Conservation (phyloP, 2,329 filamentous ascomycete species). For the Pseudocercospora fijiensis region DNA sequence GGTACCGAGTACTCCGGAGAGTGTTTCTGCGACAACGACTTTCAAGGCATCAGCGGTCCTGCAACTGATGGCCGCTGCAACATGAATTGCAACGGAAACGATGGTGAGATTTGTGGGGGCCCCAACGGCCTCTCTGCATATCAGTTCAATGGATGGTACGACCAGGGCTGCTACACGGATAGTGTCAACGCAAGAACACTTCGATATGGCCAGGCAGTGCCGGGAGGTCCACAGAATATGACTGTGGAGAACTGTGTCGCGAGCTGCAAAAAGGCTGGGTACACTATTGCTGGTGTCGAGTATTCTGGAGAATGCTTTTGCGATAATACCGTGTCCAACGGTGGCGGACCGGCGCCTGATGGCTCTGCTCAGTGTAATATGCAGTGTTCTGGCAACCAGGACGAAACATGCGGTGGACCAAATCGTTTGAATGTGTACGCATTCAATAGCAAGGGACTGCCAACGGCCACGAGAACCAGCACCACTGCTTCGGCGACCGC, state of each 20-base stretch:
- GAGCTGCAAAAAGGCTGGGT: conserved; percentile 34
- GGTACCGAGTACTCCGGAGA: conserved; percentile 29
- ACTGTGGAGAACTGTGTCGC: conserved; percentile 32
- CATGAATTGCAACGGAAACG: conserved; percentile 34
- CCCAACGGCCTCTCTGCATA: conserved; percentile 28
- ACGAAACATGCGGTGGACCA: conserved; percentile 34
- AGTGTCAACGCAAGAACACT: conserved; percentile 23
- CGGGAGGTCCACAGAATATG: conserved; percentile 25
- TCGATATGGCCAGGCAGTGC: conserved; percentile 24
- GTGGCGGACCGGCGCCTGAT: conserved; percentile 28
- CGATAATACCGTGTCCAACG: conserved; percentile 31
- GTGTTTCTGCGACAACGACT: conserved; percentile 29
- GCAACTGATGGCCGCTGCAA: conserved; percentile 29
- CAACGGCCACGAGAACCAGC: conserved; percentile 7
- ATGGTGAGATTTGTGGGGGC: conserved; percentile 32
- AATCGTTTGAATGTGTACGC: conserved; percentile 34
- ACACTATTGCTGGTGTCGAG: conserved; percentile 38
- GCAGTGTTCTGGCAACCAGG: conserved; percentile 31
- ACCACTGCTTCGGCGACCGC: conserved; percentile 3
- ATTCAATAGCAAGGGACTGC: conserved; percentile 24
- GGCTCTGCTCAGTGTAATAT: conserved; percentile 33
- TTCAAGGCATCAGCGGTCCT: conserved; percentile 25
- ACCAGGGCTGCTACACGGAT: conserved; percentile 31
- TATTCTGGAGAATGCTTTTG: conserved; percentile 35
- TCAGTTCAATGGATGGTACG: conserved; percentile 31